Percentiles rank a stretch among this genome's conserved stretches.
These are phyloP conservation scores for Hortiboletus rubellus DNA, from an alignment of 1,284 basidiomycete genomes.

Conservation along the genomic window DNA sequence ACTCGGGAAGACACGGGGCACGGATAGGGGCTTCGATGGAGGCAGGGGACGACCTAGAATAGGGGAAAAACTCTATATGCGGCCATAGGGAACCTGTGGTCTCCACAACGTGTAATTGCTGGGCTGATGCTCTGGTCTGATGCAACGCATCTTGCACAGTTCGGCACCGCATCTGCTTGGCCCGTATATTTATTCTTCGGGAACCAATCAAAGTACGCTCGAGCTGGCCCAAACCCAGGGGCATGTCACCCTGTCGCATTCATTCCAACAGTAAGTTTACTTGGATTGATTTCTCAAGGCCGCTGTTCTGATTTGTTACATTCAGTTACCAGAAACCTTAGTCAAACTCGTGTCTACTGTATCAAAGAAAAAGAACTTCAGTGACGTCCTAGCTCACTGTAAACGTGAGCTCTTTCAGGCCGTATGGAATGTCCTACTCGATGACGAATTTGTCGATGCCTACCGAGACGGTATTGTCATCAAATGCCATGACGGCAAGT, in stretches of 20 bases:
- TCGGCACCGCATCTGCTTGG: slow-evolving; percentile 38
- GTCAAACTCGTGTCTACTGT: slow-evolving; percentile 29
- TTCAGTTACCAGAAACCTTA: slow-evolving; percentile 26
- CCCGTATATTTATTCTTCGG: slow-evolving; percentile 40
- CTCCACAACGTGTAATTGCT: no score
- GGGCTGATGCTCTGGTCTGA: slow-evolving; percentile 41
- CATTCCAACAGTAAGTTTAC: slow-evolving; percentile 31
- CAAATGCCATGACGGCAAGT: slow-evolving; percentile 29
- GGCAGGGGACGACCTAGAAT: no score
- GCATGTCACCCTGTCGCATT: slow-evolving; percentile 39
- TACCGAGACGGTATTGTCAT: slow-evolving; percentile 35
- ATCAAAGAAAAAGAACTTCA: slow-evolving; percentile 21
- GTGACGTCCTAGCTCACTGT: slow-evolving; percentile 29
- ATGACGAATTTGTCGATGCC: slow-evolving; percentile 34
- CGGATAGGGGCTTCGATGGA: no score
- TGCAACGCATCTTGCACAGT: slow-evolving; percentile 38
- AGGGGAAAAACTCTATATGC: no score
- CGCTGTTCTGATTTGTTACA: neutral
- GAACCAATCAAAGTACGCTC: slow-evolving; percentile 39
- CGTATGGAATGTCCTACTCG: slow-evolving; percentile 32
- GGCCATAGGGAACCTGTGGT: no score
- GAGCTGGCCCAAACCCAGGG: slow-evolving; percentile 19
- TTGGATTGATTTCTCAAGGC: no score
- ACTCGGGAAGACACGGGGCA: no score
- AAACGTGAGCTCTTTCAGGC: slow-evolving; percentile 36